Percentiles rank a stretch among this genome's conserved stretches.
Evolutionary conservation across 257 asterid species (phyloP).

Genomic region (Jacaranda mimosifolia): DNA sequence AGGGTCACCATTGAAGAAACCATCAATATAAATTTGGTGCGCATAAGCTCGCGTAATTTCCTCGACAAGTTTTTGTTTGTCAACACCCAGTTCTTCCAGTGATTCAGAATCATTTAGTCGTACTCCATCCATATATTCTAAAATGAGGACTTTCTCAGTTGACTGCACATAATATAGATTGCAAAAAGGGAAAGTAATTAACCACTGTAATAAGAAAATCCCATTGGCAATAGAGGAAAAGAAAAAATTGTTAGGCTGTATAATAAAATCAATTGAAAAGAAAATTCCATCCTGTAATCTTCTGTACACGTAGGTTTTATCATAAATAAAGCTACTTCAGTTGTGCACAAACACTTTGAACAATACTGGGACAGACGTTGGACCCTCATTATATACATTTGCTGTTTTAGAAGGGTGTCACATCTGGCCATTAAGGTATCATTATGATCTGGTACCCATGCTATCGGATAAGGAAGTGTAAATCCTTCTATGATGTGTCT

Average conservation of each 20-base stretch:
- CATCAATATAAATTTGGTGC: constrained; percentile 97
- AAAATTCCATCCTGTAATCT: constrained; percentile 14
- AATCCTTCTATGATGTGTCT: not conserved
- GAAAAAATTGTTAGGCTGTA: not conserved
- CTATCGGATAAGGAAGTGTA: constrained; percentile 17
- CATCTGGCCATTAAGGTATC: constrained; percentile 21
- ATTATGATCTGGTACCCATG: constrained; percentile 19
- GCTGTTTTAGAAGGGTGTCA: not conserved
- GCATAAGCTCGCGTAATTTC: constrained; percentile 98
- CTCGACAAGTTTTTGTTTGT: constrained; percentile 92
- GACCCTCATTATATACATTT: not conserved
- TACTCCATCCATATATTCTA: constrained; percentile 97
- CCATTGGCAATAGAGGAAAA: constrained; percentile 26
- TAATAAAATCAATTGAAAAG: constrained; percentile 2
- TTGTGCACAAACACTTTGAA: not conserved
- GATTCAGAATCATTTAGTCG: constrained; percentile 84
- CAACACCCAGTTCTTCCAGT: constrained; percentile 79
- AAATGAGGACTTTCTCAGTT: constrained; percentile 85
- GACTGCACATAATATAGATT: constrained; percentile 61
- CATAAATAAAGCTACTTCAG: not conserved
- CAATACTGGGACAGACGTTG: constrained; percentile 5
- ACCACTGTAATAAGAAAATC: not conserved
- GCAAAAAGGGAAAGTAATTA: constrained; percentile 17
- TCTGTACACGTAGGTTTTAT: not conserved
- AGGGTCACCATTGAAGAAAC: constrained; percentile 99